These are phyloP conservation scores for Trichomonas gallinae DNA, from an alignment of 208 protist genomes.

Conservation along the genomic window DNA sequence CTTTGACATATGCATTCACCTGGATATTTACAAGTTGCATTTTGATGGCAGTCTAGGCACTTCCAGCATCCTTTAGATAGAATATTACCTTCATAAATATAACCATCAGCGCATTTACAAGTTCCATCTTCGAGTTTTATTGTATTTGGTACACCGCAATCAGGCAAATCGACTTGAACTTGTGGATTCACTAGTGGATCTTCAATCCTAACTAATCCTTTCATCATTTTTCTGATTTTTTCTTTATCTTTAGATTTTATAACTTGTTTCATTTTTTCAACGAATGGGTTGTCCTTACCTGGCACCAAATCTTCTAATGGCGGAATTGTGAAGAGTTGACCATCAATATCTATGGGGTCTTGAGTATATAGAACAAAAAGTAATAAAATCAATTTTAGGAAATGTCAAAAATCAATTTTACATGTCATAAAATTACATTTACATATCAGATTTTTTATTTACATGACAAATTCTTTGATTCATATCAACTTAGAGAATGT, in stretches of 20 bases:
- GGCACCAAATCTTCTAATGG: neutral
- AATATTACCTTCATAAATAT: neutral
- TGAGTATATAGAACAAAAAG: neutral
- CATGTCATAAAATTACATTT: no score
- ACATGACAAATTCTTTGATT: no score
- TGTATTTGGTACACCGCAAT: neutral
- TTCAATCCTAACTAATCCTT: neutral
- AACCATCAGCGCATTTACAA: neutral
- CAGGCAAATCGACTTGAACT: neutral
- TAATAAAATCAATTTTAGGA: no score
- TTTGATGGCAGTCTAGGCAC: neutral
- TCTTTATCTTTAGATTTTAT: neutral
- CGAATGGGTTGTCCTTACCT: neutral
- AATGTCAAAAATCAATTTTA: no score
- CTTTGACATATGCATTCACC: neutral
- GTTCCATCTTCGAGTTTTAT: neutral
- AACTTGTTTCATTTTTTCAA: neutral
- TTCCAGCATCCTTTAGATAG: neutral
- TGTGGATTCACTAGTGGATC: neutral
- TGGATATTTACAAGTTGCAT: neutral
- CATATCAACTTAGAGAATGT: no score
- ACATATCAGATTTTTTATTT: no score
- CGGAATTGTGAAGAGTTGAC: neutral
- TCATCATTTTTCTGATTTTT: neutral
- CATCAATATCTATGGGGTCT: neutral